Base-by-base conservation (phyloP, 306 rosid genomes). In the Cucumis cinereus region DNA sequence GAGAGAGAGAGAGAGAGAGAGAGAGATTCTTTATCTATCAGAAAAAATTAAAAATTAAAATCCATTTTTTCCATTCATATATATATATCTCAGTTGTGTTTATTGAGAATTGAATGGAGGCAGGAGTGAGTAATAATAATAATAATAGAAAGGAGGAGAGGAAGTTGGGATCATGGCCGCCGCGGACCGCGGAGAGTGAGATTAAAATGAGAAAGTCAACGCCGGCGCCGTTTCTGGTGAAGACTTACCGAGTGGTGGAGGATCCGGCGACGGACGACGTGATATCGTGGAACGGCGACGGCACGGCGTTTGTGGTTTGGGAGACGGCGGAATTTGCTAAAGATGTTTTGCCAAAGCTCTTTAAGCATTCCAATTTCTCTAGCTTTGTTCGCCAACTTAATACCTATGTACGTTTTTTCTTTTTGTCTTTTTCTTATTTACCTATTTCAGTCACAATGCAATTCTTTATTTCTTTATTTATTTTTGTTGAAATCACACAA, bases 351-450 rank as follows among this genome's bases (percentile, higher is more conserved):
- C 98, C 98, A 4, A 93, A 90, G 2, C 90, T 91, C 86, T 93
- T 93, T 92, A 93, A 93, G 79, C 98, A 93, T 47, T 88, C 92
- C 90, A 93, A 93, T 81, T 93, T 93, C 87, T 93, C 98, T 33
- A 91, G 98, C 90, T 93, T 93, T 84, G 93, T 93, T 9, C 89
- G 98, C 17, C 98, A 93, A 80, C 97, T 93, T 60, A 93, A 93
- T 81, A 91, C 98, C 16, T 93, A 93, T 19, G 98, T 93, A 89
- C 22, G 98, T 88, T 58, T 19, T 40, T 26, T 36, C 40, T 36
- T 61, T 8, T 28, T 10, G 9, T 47, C 10, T 24, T 40, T 14
- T 24, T 26, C 2, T 35, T 30, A 45, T 10, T 13, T 14, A 22
- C 38, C 60, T 17, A 24, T n/a, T 49, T 58, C 9, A 41, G 7